Percentiles rank a stretch among this genome's conserved stretches.
Evolutionary conservation across 306 rosid species (phyloP).

Genomic region (Coriaria nepalensis): DNA sequence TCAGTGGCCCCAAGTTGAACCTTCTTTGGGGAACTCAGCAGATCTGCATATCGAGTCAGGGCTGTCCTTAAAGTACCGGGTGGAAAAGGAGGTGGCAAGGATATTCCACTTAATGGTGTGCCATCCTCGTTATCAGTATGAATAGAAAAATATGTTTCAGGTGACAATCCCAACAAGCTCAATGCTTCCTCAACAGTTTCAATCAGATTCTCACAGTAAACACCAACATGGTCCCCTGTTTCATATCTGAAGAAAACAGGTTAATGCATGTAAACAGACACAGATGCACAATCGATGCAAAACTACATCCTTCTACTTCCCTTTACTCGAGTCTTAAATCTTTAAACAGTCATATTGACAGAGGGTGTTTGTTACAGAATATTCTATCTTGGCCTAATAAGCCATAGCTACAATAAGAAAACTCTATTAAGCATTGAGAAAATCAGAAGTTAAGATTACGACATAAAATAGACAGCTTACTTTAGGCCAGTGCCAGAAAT

Average conservation of each 20-base stretch:
- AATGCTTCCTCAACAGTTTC: slow-evolving; percentile 84
- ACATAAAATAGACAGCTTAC: slow-evolving; percentile 33
- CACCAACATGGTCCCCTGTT: slow-evolving; percentile 98
- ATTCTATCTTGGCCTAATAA: too few species aligned
- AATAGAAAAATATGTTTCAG: slow-evolving; percentile 59
- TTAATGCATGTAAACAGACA: neutral
- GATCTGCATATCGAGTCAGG: slow-evolving; percentile 71
- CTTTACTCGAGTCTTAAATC: too few species aligned
- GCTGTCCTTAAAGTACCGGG: slow-evolving; percentile 69
- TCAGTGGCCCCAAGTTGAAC: slow-evolving; percentile 23
- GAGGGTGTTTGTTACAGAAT: too few species aligned
- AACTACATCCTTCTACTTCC: too few species aligned
- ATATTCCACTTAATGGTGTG: slow-evolving; percentile 49
- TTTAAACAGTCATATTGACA: too few species aligned
- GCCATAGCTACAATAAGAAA: too few species aligned
- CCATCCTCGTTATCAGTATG: slow-evolving; percentile 80
- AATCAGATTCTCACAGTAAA: slow-evolving; percentile 61
- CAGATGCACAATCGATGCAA: too few species aligned
- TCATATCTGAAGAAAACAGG: slow-evolving; percentile 54
- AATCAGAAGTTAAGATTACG: neutral
- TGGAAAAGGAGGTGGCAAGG: slow-evolving; percentile 81
- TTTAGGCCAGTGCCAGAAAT: slow-evolving; percentile 58
- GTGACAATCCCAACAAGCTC: slow-evolving; percentile 51
- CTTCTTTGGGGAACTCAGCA: slow-evolving; percentile 82
- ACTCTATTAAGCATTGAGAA: neutral